Percentiles rank a stretch among this genome's conserved stretches.
Conservation (phyloP, 1,284 basidiomycete genomes). For the Cutaneotrichosporon curvatum region DNA sequence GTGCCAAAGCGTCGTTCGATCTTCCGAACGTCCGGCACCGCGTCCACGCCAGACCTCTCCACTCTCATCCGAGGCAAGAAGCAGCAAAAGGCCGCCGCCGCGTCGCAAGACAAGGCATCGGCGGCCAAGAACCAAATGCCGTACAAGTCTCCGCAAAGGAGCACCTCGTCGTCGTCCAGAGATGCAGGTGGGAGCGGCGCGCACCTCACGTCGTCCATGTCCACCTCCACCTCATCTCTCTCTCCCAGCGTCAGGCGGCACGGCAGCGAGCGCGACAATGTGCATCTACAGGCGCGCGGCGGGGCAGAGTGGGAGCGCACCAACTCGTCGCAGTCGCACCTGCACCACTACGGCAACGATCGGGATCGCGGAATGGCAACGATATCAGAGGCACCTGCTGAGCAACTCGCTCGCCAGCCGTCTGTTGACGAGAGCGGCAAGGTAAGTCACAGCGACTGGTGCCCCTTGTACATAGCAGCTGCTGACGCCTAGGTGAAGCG, state of each 20-base stretch:
- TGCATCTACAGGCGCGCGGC: background rate
- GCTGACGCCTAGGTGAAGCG: constrained; percentile 1
- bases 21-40: constrained; percentile 77
- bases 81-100: background rate
- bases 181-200: background rate
- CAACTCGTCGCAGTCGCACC: background rate
- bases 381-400: constrained; percentile 21
- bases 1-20: constrained; percentile 63
- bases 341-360: constrained; percentile 6
- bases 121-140: constrained; percentile 30
- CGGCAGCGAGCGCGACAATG: too few species aligned
- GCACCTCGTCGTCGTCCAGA: too few species aligned
- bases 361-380: constrained; percentile 22
- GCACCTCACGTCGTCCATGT: background rate
- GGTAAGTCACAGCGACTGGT: constrained; percentile 18
- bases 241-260: too few species aligned
- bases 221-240: background rate
- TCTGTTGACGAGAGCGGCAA: constrained; percentile 28
- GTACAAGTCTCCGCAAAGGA: too few species aligned
- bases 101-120: background rate
- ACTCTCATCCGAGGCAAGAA: constrained; percentile 67
- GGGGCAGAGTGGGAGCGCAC: constrained; percentile 2
- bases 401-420: constrained; percentile 14
- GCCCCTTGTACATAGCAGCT: too few species aligned
- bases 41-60: constrained; percentile 78